phyloP scores from a whole-genome alignment of 2,329 filamentous ascomycete species.

The Pseudocercospora fijiensis region DNA sequence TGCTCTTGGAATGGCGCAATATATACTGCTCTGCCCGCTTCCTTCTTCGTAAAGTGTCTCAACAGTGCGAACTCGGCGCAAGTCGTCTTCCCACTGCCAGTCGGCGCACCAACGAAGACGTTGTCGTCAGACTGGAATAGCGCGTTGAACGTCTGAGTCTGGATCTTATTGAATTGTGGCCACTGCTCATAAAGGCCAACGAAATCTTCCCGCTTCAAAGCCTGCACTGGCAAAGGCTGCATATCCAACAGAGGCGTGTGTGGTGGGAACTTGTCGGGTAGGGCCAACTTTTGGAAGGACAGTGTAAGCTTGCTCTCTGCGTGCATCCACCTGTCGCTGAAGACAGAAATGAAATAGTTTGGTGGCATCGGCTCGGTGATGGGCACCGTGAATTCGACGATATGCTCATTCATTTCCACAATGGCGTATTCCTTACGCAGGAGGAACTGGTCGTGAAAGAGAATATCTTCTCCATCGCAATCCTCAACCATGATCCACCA shows the following conservation, averaged over 20 bases:
- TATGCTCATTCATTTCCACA: conserved; percentile 84
- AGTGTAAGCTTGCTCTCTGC: conserved; percentile 91
- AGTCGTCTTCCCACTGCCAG: conserved; percentile 93
- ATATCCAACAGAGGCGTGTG: conserved; percentile 90
- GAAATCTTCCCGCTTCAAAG: conserved; percentile 82
- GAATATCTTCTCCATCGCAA: conserved; percentile 91
- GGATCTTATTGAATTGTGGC: conserved; percentile 92
- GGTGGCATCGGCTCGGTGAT: conserved; percentile 98
- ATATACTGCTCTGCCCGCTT: conserved; percentile 81
- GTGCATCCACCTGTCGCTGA: conserved; percentile 98
- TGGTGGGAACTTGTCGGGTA: conserved; percentile 92
- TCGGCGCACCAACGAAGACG: conserved; percentile 87
- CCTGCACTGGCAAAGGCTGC: conserved; percentile 84
- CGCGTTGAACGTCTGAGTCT: conserved; percentile 95
- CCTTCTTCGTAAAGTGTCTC: conserved; percentile 75
- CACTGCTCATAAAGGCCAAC: conserved; percentile 77
- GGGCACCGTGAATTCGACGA: conserved; percentile 93
- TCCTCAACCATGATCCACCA: conserved; percentile 99
- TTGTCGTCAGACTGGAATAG: conserved; percentile 89
- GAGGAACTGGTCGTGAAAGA: conserved; percentile 93
- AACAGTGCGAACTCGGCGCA: conserved; percentile 93
- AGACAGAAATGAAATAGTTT: conserved; percentile 94
- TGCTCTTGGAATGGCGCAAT: conserved; percentile 93
- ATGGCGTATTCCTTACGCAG: conserved; percentile 85
- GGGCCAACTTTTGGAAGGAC: conserved; percentile 89